Evolutionary conservation across 2,329 filamentous ascomycete species (phyloP).

Genomic region (Arthrobotrys pseudoclavata): DNA sequence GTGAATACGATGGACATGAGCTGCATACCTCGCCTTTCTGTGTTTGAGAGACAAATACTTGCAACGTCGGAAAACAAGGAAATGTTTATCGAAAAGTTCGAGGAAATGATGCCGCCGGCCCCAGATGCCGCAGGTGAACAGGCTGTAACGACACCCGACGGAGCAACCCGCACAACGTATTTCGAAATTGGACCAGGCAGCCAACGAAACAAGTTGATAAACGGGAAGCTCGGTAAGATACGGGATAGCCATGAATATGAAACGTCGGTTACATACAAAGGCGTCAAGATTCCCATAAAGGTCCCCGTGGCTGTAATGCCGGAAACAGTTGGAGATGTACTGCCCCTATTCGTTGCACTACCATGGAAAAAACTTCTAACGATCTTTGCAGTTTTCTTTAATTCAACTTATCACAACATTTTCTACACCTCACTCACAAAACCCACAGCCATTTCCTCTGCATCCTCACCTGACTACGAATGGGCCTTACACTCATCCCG

Average conservation of each 20-base stretch:
- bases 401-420: slow-evolving; percentile 98
- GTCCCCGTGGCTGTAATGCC: slow-evolving; percentile 92
- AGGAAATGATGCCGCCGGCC: slow-evolving; percentile 71
- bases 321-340: slow-evolving; percentile 87
- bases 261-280: slow-evolving; percentile 94
- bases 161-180: slow-evolving; percentile 62
- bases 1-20: slow-evolving; percentile 98
- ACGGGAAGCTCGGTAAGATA: slow-evolving; percentile 66
- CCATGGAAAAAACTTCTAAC: slow-evolving; percentile 41
- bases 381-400: slow-evolving; percentile 77
- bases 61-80: slow-evolving; percentile 94
- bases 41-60: slow-evolving; percentile 85
- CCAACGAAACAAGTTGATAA: slow-evolving; percentile 62
- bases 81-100: slow-evolving; percentile 97
- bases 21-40: slow-evolving; percentile 85
- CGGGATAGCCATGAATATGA: slow-evolving; percentile 98
- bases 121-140: slow-evolving; percentile 54
- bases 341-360: slow-evolving; percentile 23
- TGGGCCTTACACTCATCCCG: slow-evolving; percentile 88
- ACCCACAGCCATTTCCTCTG: slow-evolving; percentile 84
- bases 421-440: slow-evolving; percentile 82
- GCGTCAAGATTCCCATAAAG: slow-evolving; percentile 96
- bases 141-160: slow-evolving; percentile 61
- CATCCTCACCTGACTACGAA: slow-evolving; percentile 95
- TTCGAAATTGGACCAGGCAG: slow-evolving; percentile 62